These are phyloP conservation scores for Delitschia confertaspora DNA, from an alignment of 495 filamentous ascomycete species.

Conservation along the genomic window DNA sequence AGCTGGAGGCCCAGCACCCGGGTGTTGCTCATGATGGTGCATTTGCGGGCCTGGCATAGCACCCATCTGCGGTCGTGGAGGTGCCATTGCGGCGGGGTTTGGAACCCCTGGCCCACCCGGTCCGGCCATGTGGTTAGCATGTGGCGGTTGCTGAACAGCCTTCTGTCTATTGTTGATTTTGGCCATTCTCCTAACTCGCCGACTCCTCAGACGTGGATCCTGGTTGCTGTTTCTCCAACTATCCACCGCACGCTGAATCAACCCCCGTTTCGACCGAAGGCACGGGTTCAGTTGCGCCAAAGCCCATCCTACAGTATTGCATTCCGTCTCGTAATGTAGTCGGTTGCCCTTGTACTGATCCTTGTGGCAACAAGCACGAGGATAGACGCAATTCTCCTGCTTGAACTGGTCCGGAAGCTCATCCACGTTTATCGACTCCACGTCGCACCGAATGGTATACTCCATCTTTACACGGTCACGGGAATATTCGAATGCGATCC, in stretches of 20 bases:
- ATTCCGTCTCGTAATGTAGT: conserved; percentile 93
- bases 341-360: conserved; percentile 94
- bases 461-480: conserved; percentile 98
- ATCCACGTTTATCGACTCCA: conserved; percentile 91
- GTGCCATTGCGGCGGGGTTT: conserved; percentile 29
- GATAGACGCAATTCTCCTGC: conserved; percentile 96
- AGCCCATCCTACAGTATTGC: conserved; percentile 96
- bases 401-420: conserved; percentile 81
- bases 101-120: conserved; percentile 40
- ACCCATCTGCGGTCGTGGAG: conserved; percentile 34
- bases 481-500: conserved; percentile 98
- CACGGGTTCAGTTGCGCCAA: conserved; percentile 86
- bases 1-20: conserved; percentile 56
- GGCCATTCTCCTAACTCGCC: conserved; percentile 86
- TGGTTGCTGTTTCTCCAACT: conserved; percentile 99
- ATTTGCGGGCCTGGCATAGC: conserved; percentile 58
- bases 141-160: conserved; percentile 40
- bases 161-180: conserved; percentile 89
- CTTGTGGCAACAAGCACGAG: conserved; percentile 86
- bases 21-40: conserved; percentile 75
- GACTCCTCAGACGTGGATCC: conserved; percentile 79
- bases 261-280: conserved; percentile 81
- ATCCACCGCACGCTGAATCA: conserved; percentile 95
- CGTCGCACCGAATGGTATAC: conserved; percentile 96
- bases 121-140: conserved; percentile 44